Percentiles rank a stretch among this genome's conserved stretches.
Conservation (phyloP, 805 yeast species). For the Candida parachauliodes region DNA sequence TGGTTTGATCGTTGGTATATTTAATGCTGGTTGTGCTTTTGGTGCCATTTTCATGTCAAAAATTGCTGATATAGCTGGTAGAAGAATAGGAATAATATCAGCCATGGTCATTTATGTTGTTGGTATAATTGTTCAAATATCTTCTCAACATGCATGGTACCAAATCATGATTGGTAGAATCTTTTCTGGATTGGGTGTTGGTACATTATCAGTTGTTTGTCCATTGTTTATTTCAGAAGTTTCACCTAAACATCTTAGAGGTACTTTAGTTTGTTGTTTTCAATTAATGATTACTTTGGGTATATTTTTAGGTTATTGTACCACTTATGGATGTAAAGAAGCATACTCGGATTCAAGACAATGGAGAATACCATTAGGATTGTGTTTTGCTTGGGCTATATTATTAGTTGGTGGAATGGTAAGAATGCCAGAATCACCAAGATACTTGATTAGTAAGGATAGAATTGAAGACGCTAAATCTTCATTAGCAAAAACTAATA, state of each 20-base stretch:
- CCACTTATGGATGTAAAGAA: constrained; percentile 58
- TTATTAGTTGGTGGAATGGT: constrained; percentile 48
- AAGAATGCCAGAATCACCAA: constrained; percentile 67
- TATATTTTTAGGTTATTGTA: constrained; percentile 65
- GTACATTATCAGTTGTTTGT: constrained; percentile 63
- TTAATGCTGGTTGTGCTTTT: constrained; percentile 67
- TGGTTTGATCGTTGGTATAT: constrained; percentile 53
- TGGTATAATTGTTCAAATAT: constrained; percentile 58
- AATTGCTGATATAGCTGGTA: constrained; percentile 56
- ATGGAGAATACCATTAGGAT: constrained; percentile 66
- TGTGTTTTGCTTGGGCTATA: constrained; percentile 51
- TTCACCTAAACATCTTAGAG: constrained; percentile 68
- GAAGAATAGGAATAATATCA: constrained; percentile 52
- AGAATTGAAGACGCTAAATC: constrained; percentile 49
- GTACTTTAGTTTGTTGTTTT: constrained; percentile 63
- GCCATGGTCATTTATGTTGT: constrained; percentile 54
- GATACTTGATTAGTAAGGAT: constrained; percentile 52
- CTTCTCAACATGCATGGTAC: constrained; percentile 53
- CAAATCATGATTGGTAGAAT: constrained; percentile 64
- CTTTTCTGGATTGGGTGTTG: constrained; percentile 68
- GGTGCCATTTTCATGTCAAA: constrained; percentile 62
- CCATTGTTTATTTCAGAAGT: constrained; percentile 67
- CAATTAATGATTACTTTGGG: constrained; percentile 70
- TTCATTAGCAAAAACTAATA: constrained; percentile 57
- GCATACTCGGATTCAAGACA: constrained; percentile 46